A percentile compares a stretch with the other conserved stretches of the same genome.
phyloP scores from a whole-genome alignment of 441 rosid species.

The Mallotus repandus region DNA sequence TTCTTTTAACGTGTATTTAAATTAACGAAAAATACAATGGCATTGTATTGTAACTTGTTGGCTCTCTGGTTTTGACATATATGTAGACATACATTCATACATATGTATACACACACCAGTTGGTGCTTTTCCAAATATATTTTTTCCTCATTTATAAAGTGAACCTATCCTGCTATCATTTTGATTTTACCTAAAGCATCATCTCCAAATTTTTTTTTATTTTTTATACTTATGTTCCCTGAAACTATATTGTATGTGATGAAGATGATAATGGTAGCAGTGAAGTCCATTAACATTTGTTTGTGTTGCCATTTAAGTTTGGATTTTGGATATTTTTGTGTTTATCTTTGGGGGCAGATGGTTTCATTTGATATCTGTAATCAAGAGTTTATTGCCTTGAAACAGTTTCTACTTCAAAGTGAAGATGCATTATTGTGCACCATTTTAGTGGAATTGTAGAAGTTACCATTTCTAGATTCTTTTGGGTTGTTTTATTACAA shows the following conservation, averaged over 20 bases:
- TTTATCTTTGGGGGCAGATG: neutral
- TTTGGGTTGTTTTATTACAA: neutral
- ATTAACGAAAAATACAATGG: neutral
- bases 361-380: neutral
- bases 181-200: neutral
- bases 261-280: neutral
- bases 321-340: neutral
- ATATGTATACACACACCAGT: too few species aligned
- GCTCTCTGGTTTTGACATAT: neutral
- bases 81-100: too few species aligned
- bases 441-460: neutral
- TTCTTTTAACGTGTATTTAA: neutral
- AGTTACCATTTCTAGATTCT: neutral
- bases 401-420: neutral
- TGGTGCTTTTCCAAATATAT: neutral
- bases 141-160: neutral
- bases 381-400: neutral
- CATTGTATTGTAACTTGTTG: neutral
- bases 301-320: neutral
- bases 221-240: neutral
- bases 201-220: neutral
- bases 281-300: neutral
- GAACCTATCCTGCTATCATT: neutral
- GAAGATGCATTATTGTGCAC: neutral
- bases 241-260: neutral